A percentile compares a stretch with the other conserved stretches of the same genome.
Conservation (phyloP, 2,329 filamentous ascomycete genomes). For the Scopulariopsis brevicaulis region DNA sequence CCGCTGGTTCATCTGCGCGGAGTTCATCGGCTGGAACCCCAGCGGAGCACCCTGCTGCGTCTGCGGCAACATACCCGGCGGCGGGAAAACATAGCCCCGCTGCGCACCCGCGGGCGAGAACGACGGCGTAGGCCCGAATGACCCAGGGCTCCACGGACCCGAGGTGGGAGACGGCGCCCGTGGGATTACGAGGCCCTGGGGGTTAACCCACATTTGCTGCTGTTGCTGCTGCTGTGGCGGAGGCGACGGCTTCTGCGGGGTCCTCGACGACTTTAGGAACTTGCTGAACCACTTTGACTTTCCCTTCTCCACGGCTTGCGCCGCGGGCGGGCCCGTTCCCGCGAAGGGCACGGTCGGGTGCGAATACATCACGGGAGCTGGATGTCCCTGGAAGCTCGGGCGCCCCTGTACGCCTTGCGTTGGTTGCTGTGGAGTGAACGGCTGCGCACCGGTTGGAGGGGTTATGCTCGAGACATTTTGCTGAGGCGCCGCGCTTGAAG, state of each 20-base stretch:
- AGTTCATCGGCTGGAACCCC: neutral
- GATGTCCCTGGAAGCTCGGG: neutral
- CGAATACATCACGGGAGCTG: neutral
- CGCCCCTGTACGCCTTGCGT: neutral
- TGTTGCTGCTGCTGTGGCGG: neutral
- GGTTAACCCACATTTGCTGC: neutral
- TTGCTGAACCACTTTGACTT: slow-evolving; percentile 4
- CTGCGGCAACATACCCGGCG: neutral
- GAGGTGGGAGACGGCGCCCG: neutral
- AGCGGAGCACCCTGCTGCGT: neutral
- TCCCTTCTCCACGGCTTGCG: neutral
- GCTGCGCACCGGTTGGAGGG: neutral
- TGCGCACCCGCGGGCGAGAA: neutral
- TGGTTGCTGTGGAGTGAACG: neutral
- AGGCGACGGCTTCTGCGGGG: neutral
- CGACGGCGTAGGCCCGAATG: neutral
- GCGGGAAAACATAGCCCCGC: neutral
- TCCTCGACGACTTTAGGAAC: slow-evolving; percentile 2
- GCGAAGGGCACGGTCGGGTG: neutral
- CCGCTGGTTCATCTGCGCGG: neutral
- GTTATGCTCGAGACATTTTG: neutral
- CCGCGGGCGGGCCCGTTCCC: neutral
- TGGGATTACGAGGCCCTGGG: neutral
- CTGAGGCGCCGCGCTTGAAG: neutral
- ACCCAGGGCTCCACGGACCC: neutral